Base-by-base conservation (phyloP, 192 early-diverging fungal species). In the Fimicolochytrium jonesii region DNA sequence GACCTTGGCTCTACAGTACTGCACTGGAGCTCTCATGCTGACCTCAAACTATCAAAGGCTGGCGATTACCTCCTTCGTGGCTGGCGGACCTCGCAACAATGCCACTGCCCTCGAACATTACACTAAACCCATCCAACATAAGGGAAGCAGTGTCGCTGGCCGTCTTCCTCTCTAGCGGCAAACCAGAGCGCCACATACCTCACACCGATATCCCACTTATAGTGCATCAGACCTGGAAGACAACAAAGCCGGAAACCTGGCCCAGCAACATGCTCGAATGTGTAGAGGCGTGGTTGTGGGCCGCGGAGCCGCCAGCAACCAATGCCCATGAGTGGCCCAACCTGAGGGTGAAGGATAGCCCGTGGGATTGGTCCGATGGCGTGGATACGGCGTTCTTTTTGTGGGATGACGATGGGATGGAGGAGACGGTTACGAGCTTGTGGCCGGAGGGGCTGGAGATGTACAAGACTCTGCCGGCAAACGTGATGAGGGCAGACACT, bases 361-460 rank as follows among this genome's bases (percentile, higher is more conserved):
- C 17, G 17, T 39, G 37, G 37, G 37, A 39, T 39, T 46, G 56
- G 39, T 15, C n/a, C 3, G 39, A 20, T 4, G 42, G 56, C 13
- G 20, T 10, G 18, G 32, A 35, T 41, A 36, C 34, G 17, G 61
- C 61, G 28, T 64, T 33, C 30, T 64, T 64, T 26, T 22, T 64
- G 61, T 64, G 61, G 61, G 61, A 64, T 29, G 61, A 64, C 30
- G 50, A 55, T 9, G 61, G 61, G 30, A 55, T 64, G 50, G 31
- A 54, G 11, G 11, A 11, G 7, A 34, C 34, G 2, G 41, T 64
- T 22, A 39, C 11, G 20, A 18, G 4, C 15, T 23, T 55, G 28
- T 41, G 61, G 50, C 50, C 50, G 2, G 13, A 35, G 17, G 20
- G 48, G 51, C 25, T 20, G 13, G 20, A 29, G 2, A 37, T n/a